A percentile compares a stretch with the other conserved stretches of the same genome.
Conservation (phyloP, 805 yeast genomes). For the Sungouiozyma intestinalis region DNA sequence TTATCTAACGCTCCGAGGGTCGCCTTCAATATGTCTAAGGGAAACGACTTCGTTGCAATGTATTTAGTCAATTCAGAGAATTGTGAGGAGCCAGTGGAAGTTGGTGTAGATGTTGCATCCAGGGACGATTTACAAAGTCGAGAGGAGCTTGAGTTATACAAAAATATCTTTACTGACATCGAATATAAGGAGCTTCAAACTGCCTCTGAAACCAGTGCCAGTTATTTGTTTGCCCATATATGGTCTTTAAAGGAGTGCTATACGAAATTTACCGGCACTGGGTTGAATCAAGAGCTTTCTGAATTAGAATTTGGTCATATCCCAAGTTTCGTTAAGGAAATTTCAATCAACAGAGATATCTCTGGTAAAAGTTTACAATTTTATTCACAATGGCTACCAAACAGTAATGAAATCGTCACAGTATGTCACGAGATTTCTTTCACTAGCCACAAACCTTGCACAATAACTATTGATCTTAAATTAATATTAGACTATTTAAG, state of each 20-base stretch:
- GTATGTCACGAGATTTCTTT: conserved; percentile 4
- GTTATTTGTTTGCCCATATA: conserved; percentile 37
- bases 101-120: conserved; percentile 43
- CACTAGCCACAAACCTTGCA: background rate
- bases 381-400: conserved; percentile 17
- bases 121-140: conserved; percentile 12
- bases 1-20: conserved; percentile 19
- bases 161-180: conserved; percentile 31
- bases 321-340: background rate
- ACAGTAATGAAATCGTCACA: conserved; percentile 11
- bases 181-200: conserved; percentile 30
- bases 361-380: conserved; percentile 8
- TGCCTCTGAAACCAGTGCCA: background rate
- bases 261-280: conserved; percentile 56
- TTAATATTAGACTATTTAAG: background rate
- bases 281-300: conserved; percentile 34
- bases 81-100: conserved; percentile 8
- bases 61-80: conserved; percentile 27
- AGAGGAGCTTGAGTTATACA: conserved; percentile 29
- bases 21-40: conserved; percentile 52
- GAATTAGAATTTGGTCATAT: conserved; percentile 22
- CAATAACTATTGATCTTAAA: conserved; percentile 1
- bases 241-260: conserved; percentile 81
- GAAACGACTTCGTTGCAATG: conserved; percentile 40
- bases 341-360: conserved; percentile 4